Percentiles rank a stretch among this genome's conserved stretches.
These are phyloP conservation scores for Pholiota adiposa DNA, from an alignment of 1,284 basidiomycete genomes.

Conservation along the genomic window DNA sequence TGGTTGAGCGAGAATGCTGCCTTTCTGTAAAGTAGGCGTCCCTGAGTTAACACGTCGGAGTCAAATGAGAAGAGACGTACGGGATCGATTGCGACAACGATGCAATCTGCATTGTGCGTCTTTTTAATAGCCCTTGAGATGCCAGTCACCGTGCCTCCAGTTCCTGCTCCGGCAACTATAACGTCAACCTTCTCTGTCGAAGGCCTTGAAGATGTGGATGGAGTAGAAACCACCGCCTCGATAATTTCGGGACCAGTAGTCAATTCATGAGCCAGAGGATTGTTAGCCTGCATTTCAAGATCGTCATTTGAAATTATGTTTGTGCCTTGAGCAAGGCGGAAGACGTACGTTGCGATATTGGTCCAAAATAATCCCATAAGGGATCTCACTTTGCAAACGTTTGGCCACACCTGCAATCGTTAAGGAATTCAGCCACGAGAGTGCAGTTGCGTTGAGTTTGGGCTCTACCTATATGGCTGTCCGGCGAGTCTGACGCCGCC, in stretches of 20 bases:
- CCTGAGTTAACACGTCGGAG: constrained; percentile 13
- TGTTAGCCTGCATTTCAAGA: constrained; percentile 76
- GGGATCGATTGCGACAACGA: constrained; percentile 91
- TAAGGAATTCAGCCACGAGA: constrained; percentile 84
- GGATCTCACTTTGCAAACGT: constrained; percentile 79
- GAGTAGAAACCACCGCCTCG: constrained; percentile 67
- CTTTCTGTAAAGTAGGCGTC: constrained; percentile 52
- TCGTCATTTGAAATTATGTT: too few relatives aligned
- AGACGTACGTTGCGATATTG: constrained; percentile 80
- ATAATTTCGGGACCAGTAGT: constrained; percentile 92
- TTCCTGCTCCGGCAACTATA: constrained; percentile 90
- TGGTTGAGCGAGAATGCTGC: constrained; percentile 85
- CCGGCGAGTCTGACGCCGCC: constrained; percentile 83
- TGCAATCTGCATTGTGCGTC: constrained; percentile 68
- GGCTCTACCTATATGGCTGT: constrained; percentile 87
- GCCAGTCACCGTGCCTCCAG: constrained; percentile 93
- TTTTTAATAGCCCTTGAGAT: constrained; percentile 85
- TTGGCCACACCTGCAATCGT: constrained; percentile 84
- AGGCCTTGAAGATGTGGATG: constrained; percentile 54
- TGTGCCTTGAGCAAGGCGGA: too few relatives aligned
- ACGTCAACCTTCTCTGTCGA: constrained; percentile 82
- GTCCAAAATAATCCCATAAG: constrained; percentile 88
- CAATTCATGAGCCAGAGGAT: constrained; percentile 88
- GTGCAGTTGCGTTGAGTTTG: constrained; percentile 32
- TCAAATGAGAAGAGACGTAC: constrained; percentile 45